phyloP scores from a whole-genome alignment of 2,329 filamentous ascomycete species.

The Capronia americana region DNA sequence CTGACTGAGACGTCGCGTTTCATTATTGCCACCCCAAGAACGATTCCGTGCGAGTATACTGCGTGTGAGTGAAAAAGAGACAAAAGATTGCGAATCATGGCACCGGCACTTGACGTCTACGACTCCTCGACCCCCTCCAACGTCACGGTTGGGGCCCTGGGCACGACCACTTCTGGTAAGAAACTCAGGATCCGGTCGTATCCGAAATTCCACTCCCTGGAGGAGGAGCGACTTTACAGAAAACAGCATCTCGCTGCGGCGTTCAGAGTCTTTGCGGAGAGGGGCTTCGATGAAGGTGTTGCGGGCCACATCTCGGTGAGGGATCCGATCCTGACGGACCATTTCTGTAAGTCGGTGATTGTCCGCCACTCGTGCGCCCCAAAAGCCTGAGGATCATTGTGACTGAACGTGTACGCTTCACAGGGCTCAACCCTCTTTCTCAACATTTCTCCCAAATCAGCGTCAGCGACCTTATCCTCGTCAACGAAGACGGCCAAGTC shows the following conservation, averaged over 20 bases:
- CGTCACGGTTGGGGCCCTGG: constrained; percentile 53
- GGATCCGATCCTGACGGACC: constrained; percentile 48
- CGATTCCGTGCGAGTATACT: not conserved
- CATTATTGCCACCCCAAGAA: not conserved
- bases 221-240: constrained; percentile 52
- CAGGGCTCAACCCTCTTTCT: constrained; percentile 52
- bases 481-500: constrained; percentile 51
- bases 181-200: constrained; percentile 56
- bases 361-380: not conserved
- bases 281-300: constrained; percentile 50
- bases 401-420: not conserved
- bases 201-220: constrained; percentile 50
- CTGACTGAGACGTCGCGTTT: not conserved
- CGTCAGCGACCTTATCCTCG: constrained; percentile 52
- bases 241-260: constrained; percentile 56
- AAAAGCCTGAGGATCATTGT: not conserved
- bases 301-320: constrained; percentile 54
- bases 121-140: constrained; percentile 49
- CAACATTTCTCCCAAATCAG: constrained; percentile 53
- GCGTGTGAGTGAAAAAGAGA: not conserved
- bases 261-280: constrained; percentile 51
- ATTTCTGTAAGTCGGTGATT: constrained; percentile 44
- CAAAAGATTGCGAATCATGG: constrained; percentile 40
- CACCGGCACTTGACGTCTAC: constrained; percentile 47
- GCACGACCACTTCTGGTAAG: constrained; percentile 54